These are phyloP conservation scores for Hypoxylon trugodes DNA, from an alignment of 495 filamentous ascomycete species.

Conservation along the genomic window DNA sequence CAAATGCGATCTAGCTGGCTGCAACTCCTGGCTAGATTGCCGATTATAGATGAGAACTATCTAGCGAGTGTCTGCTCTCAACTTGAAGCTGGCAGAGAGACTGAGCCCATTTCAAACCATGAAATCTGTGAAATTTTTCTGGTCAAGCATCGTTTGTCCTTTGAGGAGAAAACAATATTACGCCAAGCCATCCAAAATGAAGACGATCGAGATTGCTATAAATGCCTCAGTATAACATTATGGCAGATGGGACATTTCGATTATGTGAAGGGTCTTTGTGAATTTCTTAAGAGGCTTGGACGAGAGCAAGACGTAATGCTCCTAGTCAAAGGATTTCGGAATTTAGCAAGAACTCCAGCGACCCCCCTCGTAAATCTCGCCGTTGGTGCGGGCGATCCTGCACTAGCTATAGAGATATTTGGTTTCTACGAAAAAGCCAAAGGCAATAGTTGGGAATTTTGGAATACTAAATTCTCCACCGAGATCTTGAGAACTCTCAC, in stretches of 20 bases:
- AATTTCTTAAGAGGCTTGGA: constrained; percentile 22
- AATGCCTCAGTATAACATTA: constrained; percentile 3
- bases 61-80: constrained; percentile 11
- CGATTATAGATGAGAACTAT: constrained; percentile 20
- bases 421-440: constrained; percentile 29
- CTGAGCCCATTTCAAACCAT: constrained; percentile 10
- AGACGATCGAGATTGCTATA: constrained; percentile 8
- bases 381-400: constrained; percentile 21
- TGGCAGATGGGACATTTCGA: constrained; percentile 17
- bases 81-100: constrained; percentile 28
- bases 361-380: constrained; percentile 24
- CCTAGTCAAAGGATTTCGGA: constrained; percentile 12
- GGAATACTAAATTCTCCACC: constrained; percentile 19
- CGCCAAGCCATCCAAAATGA: background rate
- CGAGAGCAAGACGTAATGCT: constrained; percentile 30
- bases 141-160: constrained; percentile 16
- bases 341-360: constrained; percentile 8
- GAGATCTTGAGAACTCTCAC: constrained; percentile 24
- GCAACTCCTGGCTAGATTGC: constrained; percentile 36
- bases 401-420: constrained; percentile 34
- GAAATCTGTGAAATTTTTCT: constrained; percentile 39
- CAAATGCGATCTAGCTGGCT: constrained; percentile 37
- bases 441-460: background rate
- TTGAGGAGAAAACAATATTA: background rate
- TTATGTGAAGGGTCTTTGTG: constrained; percentile 17